A percentile compares a stretch with the other conserved stretches of the same genome.
These are phyloP conservation scores for Dentipellis fragilis DNA, from an alignment of 768 basidiomycete species.

Conservation along the genomic window DNA sequence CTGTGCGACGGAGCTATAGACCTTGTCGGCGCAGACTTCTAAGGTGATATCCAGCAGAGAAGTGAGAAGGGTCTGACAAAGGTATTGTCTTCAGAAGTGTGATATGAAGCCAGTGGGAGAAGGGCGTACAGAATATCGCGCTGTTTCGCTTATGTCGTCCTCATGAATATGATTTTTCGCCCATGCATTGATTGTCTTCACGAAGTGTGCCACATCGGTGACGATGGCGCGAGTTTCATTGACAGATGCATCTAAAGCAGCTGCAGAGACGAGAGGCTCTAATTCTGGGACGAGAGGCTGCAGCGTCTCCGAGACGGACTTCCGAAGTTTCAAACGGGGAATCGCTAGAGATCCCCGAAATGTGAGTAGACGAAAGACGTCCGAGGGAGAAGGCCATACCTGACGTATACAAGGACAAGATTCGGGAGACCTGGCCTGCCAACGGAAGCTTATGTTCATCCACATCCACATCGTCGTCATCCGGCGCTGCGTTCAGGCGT, in stretches of 20 bases:
- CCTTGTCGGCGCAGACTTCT: conserved; percentile 7
- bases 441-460: background rate
- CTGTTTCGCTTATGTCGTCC: conserved; percentile 2
- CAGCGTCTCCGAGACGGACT: conserved; percentile 4
- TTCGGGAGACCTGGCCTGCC: conserved; percentile 14
- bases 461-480: conserved; percentile 11
- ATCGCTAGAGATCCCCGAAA: conserved; percentile 12
- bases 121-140: conserved; percentile 5
- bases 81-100: background rate
- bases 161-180: background rate
- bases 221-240: conserved; percentile 6
- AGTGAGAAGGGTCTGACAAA: conserved; percentile 4
- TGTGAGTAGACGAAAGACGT: background rate
- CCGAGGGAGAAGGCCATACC: conserved; percentile 4
- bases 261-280: conserved; percentile 1
- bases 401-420: conserved; percentile 14
- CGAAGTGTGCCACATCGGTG: conserved; percentile 1
- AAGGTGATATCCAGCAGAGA: conserved; percentile 10
- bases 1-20: conserved; percentile 9
- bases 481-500: conserved; percentile 14
- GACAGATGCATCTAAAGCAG: background rate
- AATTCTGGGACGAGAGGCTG: conserved; percentile 7
- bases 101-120: background rate
- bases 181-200: conserved; percentile 7
- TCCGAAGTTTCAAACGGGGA: conserved; percentile 14